phyloP scores from a whole-genome alignment of 2,329 filamentous ascomycete genomes.

The Diplodia mutila region DNA sequence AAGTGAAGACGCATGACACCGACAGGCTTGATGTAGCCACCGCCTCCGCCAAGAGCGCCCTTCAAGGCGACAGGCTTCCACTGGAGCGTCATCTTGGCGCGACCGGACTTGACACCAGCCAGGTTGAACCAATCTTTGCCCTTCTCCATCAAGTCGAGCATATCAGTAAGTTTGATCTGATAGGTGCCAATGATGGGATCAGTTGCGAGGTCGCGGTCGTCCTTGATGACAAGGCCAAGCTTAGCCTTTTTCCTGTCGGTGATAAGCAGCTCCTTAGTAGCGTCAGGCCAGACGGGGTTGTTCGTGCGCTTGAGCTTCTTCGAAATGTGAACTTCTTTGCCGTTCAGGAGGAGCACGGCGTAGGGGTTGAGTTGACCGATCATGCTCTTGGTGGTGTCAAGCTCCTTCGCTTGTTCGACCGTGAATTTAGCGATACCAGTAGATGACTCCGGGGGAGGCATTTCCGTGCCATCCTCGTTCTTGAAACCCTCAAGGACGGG shows the following conservation, averaged over 20 bases:
- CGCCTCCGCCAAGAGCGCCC: constrained; percentile 74
- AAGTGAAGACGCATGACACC: constrained; percentile 96
- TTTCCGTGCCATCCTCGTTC: constrained; percentile 74
- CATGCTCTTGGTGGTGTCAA: constrained; percentile 89
- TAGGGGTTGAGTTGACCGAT: constrained; percentile 92
- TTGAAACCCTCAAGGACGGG: constrained; percentile 78
- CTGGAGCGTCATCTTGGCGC: constrained; percentile 86
- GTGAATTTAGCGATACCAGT: constrained; percentile 94
- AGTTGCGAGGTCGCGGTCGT: constrained; percentile 81
- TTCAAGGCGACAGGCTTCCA: constrained; percentile 94
- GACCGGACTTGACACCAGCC: constrained; percentile 76
- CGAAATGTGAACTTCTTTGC: constrained; percentile 85
- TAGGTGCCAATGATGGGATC: constrained; percentile 90
- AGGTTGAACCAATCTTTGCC: constrained; percentile 97
- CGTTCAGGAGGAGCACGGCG: constrained; percentile 83
- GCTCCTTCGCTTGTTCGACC: constrained; percentile 93
- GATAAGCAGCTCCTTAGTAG: constrained; percentile 90
- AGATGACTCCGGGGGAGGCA: constrained; percentile 84
- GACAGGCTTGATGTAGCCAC: constrained; percentile 89
- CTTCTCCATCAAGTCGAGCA: constrained; percentile 87
- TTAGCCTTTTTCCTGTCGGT: constrained; percentile 90
- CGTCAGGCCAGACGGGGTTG: constrained; percentile 94
- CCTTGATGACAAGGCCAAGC: constrained; percentile 90
- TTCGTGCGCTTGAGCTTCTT: constrained; percentile 96
- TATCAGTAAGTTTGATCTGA: constrained; percentile 92